Evolutionary conservation across 192 early-diverging fungal species (phyloP).

Genomic region (Backusella circina): DNA sequence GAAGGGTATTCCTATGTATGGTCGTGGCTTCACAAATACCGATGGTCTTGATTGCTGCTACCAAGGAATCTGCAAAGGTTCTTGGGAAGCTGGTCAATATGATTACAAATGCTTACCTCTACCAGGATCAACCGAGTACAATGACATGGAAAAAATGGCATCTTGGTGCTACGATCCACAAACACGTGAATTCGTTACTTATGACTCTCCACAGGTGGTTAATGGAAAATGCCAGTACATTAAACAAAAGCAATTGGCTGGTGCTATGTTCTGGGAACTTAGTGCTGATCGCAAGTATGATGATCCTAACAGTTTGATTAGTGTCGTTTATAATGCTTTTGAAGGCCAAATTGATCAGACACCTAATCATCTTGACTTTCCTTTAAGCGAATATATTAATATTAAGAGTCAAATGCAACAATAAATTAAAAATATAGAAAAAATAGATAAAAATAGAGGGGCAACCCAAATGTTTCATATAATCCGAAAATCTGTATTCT

Average conservation of each 20-base stretch:
- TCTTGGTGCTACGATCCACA: constrained; percentile 73
- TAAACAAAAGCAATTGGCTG: constrained; percentile 51
- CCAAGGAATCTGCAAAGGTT: constrained; percentile 66
- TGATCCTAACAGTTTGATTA: constrained; percentile 39
- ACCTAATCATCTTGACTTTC: constrained; percentile 43
- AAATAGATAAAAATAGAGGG: not conserved
- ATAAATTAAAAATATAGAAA: not conserved
- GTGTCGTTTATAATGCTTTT: constrained; percentile 26
- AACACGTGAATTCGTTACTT: constrained; percentile 73
- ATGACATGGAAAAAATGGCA: constrained; percentile 74
- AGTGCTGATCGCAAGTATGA: constrained; percentile 42
- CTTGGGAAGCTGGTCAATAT: constrained; percentile 86
- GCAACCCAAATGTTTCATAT: not conserved
- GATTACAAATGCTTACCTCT: constrained; percentile 83
- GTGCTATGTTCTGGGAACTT: constrained; percentile 83
- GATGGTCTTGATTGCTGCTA: constrained; percentile 60
- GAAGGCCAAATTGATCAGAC: constrained; percentile 27
- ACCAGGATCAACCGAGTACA: constrained; percentile 60
- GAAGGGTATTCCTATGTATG: constrained; percentile 90
- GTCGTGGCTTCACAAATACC: constrained; percentile 88
- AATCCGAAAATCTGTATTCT: not conserved
- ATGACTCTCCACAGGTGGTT: constrained; percentile 70
- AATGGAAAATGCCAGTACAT: constrained; percentile 66
- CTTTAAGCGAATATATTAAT: constrained; percentile 46
- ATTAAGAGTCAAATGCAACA: constrained; percentile 14